Evolutionary conservation across 768 basidiomycete genomes (phyloP), one percentile per base, ranked within the genome.

Genomic region (Austroboletus eburneus): DNA sequence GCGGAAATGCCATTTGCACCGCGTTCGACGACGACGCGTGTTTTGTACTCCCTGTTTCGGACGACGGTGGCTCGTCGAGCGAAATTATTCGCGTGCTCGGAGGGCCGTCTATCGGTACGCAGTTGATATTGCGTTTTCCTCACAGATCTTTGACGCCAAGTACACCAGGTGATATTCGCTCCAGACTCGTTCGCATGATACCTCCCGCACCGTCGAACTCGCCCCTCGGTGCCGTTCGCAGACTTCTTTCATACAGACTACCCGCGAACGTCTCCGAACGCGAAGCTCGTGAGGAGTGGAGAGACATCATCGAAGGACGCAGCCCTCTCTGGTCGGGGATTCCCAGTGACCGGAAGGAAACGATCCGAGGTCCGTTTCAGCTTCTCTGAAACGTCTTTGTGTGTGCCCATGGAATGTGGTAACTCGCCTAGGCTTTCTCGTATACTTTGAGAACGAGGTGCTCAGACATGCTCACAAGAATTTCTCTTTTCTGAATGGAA

Each of bases 41-140:
- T 58, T 91, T 93, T 59, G 83, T 93, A 21, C 73, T 97, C 27
- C 94, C 94, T 5, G 90, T 97, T 25, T 94, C 91, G 6, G 94
- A 97, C 61, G 92, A 97, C 63, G 94, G 94, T 1, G 94, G 94
- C 36, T 92, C 90, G 3, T 95, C 92, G 3, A 89, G 88, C 54
- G 93, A 96, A 72, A 95, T 95, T 43, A 89, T 93, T 42, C 81
- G 93, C 40, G 91, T 93, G 20, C 74, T 97, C 43, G 88, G 87
- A 16, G 89, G 89, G 3, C 87, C 89, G 18, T 91, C 89, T 27
- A 80, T 93, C 58, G 87, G 89, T 87, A 57, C 48, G 59, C 51
- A 49, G 40, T 34, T n/a, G n/a, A 20, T 29, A 7, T 45, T 17
- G 17, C 41, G 27, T 43, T 49, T 54, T 46, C 27, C 39, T 35